Percentiles rank a stretch among this genome's conserved stretches.
These are phyloP conservation scores for Ophiostoma montium DNA, from an alignment of 2,329 filamentous ascomycete genomes.

Conservation along the genomic window DNA sequence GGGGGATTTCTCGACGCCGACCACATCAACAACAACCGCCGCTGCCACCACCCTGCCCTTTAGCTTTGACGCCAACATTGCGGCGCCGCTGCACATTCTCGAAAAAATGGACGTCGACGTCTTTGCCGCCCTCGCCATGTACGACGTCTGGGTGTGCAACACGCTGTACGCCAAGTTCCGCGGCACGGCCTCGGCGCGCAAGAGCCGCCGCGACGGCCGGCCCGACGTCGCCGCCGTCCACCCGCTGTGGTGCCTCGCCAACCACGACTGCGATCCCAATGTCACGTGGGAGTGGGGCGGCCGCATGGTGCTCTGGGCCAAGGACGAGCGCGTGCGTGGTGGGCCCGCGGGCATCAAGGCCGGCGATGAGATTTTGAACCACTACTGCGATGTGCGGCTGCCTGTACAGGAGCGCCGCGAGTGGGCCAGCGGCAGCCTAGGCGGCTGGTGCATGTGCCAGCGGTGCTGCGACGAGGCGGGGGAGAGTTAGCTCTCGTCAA, in stretches of 20 bases:
- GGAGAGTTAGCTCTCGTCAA: too few relatives aligned
- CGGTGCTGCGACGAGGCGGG: conserved; percentile 62
- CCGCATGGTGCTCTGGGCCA: conserved; percentile 55
- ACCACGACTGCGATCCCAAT: conserved; percentile 92
- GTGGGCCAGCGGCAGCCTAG: conserved; percentile 77
- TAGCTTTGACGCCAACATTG: conserved; percentile 62
- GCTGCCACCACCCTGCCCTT: conserved; percentile 55
- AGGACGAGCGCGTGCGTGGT: conserved; percentile 39
- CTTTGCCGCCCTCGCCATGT: conserved; percentile 41
- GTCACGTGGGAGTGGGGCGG: conserved; percentile 90
- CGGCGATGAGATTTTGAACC: conserved; percentile 78
- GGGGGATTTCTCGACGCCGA: too few relatives aligned
- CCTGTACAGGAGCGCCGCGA: conserved; percentile 69
- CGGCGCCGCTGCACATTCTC: conserved; percentile 60
- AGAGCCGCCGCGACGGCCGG: conserved; percentile 60
- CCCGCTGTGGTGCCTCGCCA: conserved; percentile 90
- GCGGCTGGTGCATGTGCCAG: conserved; percentile 75
- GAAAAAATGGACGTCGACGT: conserved; percentile 78
- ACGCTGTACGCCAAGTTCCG: conserved; percentile 88
- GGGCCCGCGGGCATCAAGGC: conserved; percentile 48
- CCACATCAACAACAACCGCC: conserved; percentile 35
- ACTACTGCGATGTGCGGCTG: conserved; percentile 81
- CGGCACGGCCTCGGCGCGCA: conserved; percentile 76
- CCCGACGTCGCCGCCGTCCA: conserved; percentile 90
- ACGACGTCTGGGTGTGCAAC: conserved; percentile 76